These are phyloP conservation scores for Miamiensis avidus DNA, from an alignment of 169 alveolate species.

Conservation along the genomic window DNA sequence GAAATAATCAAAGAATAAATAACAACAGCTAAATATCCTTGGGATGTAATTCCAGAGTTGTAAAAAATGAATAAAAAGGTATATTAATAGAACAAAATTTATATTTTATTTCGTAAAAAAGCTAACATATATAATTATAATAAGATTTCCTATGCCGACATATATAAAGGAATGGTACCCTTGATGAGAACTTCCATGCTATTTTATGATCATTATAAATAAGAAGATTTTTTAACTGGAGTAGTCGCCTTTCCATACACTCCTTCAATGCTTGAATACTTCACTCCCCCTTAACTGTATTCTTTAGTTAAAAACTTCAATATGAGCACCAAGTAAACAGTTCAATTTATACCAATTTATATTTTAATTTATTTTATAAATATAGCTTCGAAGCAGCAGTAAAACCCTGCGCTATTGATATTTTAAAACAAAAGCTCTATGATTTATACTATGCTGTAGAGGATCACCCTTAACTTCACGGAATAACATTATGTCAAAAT, in stretches of 20 bases:
- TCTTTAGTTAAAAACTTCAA: constrained; percentile 4
- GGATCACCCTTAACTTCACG: constrained; percentile 2
- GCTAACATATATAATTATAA: background rate
- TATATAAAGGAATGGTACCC: background rate
- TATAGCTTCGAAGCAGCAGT: background rate
- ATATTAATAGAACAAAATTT: too few relatives aligned
- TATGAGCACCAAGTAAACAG: constrained; percentile 6
- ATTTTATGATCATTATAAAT: constrained; percentile 14
- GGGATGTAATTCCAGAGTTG: constrained; percentile 24
- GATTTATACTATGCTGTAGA: constrained; percentile 15
- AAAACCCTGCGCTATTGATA: background rate
- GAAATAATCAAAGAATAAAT: constrained; percentile 6
- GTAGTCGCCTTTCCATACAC: constrained; percentile 20
- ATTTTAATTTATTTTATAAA: too few relatives aligned
- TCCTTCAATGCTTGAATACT: background rate
- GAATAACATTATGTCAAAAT: background rate
- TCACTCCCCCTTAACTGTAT: constrained; percentile 3
- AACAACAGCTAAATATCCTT: constrained; percentile 2
- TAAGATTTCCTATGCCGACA: background rate
- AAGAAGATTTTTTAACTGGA: constrained; percentile 12
- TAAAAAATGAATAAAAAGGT: constrained; percentile 6
- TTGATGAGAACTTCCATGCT: constrained; percentile 11
- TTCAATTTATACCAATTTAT: background rate
- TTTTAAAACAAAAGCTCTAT: constrained; percentile 1
- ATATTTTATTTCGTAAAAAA: background rate